Evolutionary conservation across 2,329 filamentous ascomycete genomes (phyloP), one percentile per base, ranked within the genome.

Genomic region (Emmonsia crescens): DNA sequence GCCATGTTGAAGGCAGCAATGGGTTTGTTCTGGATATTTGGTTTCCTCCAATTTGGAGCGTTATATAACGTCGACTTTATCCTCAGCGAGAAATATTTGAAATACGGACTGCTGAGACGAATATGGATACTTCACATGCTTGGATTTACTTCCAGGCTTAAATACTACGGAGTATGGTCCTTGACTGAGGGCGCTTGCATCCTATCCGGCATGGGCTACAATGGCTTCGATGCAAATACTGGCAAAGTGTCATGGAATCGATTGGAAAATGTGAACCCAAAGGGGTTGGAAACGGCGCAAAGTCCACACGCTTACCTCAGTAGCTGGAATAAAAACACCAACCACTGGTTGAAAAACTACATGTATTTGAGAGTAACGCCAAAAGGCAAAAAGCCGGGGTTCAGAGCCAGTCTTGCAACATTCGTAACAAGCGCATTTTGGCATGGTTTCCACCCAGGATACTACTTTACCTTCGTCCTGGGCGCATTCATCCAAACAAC

Each of bases 241-340:
- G 91, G 90, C 62, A 91, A 89, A 71, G 87, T 95, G 1, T 89
- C 87, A 63, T 99, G 94, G 89, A 87, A 96, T 71, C 86, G 93
- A 33, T 79, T 97, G 21, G 88, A 90, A 68, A 99, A 99, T 71
- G 90, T 99, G 67, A 86, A 89, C 66, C 89, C 94, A 0, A 87
- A 86, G 82, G 85, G 84, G 2, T 89, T 99, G 33, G 94, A 99
- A 77, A 81, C 85, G 0, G 94, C 93, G 0, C 92, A 96, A 76
- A 99, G 97, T 73, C 89, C 89, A n/a, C 86, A 93, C 60, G 91
- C 85, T 1, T 97, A 94, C 69, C 82, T 99, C 2, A 93, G 87
- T 57, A 89, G 85, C 70, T 99, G 94, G 94, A 99, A 99, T 75
- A 96, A 96, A 79, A 97, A 97, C 76, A 99, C 94, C 14, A 99